A percentile compares a stretch with the other conserved stretches of the same genome.
phyloP scores from a whole-genome alignment of 768 basidiomycete species.

The Naganishia vaughanmartiniae region DNA sequence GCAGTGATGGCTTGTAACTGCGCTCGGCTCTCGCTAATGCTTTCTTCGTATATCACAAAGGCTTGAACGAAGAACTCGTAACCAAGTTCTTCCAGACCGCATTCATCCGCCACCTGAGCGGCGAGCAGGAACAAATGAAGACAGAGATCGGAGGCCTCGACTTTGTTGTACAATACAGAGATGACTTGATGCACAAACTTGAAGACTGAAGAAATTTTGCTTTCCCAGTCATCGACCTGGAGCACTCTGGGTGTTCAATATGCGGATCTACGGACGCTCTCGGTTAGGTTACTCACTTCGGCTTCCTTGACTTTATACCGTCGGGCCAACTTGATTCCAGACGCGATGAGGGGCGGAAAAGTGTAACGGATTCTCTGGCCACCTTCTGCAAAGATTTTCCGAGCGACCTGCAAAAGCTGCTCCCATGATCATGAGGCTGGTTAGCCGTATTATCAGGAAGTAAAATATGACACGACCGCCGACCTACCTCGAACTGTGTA shows the following conservation, averaged over 20 bases:
- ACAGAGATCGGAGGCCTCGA: constrained; percentile 76
- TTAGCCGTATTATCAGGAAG: neutral
- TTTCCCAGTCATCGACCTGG: constrained; percentile 67
- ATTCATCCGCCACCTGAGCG: constrained; percentile 91
- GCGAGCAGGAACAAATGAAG: constrained; percentile 92
- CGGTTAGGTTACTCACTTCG: constrained; percentile 48
- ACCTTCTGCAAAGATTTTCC: constrained; percentile 77
- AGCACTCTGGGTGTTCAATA: neutral
- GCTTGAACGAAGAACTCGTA: constrained; percentile 98
- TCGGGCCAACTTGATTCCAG: constrained; percentile 85
- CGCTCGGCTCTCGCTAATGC: constrained; percentile 89
- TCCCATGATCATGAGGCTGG: neutral
- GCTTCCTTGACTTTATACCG: constrained; percentile 64
- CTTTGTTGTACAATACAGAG: constrained; percentile 85
- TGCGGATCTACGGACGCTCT: neutral
- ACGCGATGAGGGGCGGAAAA: constrained; percentile 91
- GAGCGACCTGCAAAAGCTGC: constrained; percentile 84
- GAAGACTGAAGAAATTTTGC: constrained; percentile 79
- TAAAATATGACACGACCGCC: neutral
- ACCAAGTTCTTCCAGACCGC: constrained; percentile 88
- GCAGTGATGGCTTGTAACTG: constrained; percentile 96
- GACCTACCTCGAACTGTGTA: constrained; percentile 80
- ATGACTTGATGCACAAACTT: constrained; percentile 92
- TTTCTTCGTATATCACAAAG: constrained; percentile 96
- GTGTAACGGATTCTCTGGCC: constrained; percentile 95